Percentiles rank a stretch among this genome's conserved stretches.
These are phyloP conservation scores for Hyphodiscus sp. DNA, from an alignment of 2,329 filamentous ascomycete species.

Conservation along the genomic window DNA sequence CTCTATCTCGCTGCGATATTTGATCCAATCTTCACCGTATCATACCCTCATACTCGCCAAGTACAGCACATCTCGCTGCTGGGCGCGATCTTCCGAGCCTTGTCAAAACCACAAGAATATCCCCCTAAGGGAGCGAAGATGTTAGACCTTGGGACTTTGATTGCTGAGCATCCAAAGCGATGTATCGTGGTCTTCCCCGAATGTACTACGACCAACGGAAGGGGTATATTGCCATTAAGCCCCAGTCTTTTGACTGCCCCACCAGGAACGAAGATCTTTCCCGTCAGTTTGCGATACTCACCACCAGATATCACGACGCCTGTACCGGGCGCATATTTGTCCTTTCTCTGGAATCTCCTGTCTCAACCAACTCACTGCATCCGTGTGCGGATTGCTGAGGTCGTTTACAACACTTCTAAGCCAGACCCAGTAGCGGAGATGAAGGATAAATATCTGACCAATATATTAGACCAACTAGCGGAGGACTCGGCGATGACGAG, in stretches of 20 bases:
- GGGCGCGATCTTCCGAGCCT: slow-evolving; percentile 66
- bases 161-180: slow-evolving; percentile 62
- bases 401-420: slow-evolving; percentile 48
- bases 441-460: slow-evolving; percentile 29
- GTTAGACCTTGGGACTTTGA: slow-evolving; percentile 55
- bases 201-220: slow-evolving; percentile 88
- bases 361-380: slow-evolving; percentile 83
- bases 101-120: slow-evolving; percentile 49
- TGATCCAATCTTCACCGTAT: slow-evolving; percentile 87
- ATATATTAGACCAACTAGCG: slow-evolving; percentile 22
- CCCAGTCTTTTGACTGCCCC: slow-evolving; percentile 67
- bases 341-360: slow-evolving; percentile 81
- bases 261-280: slow-evolving; percentile 71
- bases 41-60: slow-evolving; percentile 66
- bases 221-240: slow-evolving; percentile 78
- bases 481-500: slow-evolving; percentile 26
- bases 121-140: slow-evolving; percentile 43
- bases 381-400: slow-evolving; percentile 81
- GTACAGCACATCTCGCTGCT: slow-evolving; percentile 74
- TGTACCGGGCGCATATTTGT: slow-evolving; percentile 63
- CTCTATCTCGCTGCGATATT: slow-evolving; percentile 94
- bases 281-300: slow-evolving; percentile 83
- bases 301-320: slow-evolving; percentile 88
- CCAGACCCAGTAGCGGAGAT: slow-evolving; percentile 24
- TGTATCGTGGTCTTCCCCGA: slow-evolving; percentile 88